Percentiles rank a stretch among this genome's conserved stretches.
phyloP scores from a whole-genome alignment of 116 monocot species.

The Thalassia testudinum region DNA sequence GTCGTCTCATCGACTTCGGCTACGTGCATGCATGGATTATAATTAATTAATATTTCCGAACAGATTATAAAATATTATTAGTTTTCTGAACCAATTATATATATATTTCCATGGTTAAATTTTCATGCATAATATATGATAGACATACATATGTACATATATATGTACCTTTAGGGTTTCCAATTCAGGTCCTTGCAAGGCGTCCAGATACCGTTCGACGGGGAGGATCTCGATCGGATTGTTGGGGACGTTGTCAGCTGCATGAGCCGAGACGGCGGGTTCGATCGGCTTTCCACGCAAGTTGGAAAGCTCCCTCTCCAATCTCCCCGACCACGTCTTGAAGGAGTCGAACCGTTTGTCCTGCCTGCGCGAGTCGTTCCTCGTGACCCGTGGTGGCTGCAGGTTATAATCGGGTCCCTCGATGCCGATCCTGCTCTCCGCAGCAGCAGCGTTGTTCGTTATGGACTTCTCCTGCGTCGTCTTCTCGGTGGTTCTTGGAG shows the following conservation, averaged over 20 bases:
- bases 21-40: too few relatives aligned
- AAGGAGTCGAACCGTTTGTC: slow-evolving; percentile 43
- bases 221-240: slow-evolving; percentile 11
- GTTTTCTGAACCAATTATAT: not conserved
- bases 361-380: slow-evolving; percentile 2
- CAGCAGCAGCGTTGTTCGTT: too few relatives aligned
- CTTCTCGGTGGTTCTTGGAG: too few relatives aligned
- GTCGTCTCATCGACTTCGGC: too few relatives aligned
- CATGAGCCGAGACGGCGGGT: not conserved
- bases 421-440: too few relatives aligned
- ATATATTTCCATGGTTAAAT: not conserved
- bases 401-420: too few relatives aligned
- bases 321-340: slow-evolving; percentile 54
- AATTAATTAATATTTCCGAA: too few relatives aligned
- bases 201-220: slow-evolving; percentile 28
- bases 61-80: not conserved
- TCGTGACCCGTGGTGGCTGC: not conserved
- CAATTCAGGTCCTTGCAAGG: slow-evolving; percentile 47
- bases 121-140: not conserved
- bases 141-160: not conserved
- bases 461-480: too few relatives aligned
- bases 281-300: slow-evolving; percentile 21
- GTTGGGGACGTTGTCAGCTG: not conserved
- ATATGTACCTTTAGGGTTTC: slow-evolving; percentile 37
- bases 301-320: slow-evolving; percentile 42